Evolutionary conservation across 2,329 filamentous ascomycete genomes (phyloP), one percentile per base, ranked within the genome.

Genomic region (Colletotrichum ledebouriae): DNA sequence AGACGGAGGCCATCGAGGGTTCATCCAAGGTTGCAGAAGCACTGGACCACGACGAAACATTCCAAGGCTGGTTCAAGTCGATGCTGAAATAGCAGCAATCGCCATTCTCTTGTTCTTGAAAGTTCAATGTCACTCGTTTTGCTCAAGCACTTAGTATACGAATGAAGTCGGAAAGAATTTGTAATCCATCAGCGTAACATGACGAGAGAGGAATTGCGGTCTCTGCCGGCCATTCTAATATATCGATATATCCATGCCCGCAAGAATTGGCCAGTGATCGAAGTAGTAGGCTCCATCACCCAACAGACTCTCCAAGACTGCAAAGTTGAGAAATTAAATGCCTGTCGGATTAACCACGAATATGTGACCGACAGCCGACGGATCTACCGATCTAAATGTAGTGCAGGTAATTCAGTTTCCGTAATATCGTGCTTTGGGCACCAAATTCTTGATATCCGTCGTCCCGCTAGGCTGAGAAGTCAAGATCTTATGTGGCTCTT

Each of bases 201-300:
- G 29, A 29, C 29, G 2, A 29, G 29, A 29, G 29, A 29, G 29
- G 1, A 4, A 29, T 29, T 29, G 29, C 9, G 29, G 29, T 29
- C 25, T 39, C 37, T 9, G 37, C 13, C 37, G 37, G 2, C 5
- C 10, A 39, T 11, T 15, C 37, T 22, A 6, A 55, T 2, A 55
- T 15, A 37, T 3, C 0, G 29, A 13, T 17, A 86, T 74, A 42
- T 82, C 75, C 55, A 89, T 65, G 76, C 92, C 90, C n/a, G 85
- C 85, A 57, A 92, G 84, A 20, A 92, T 88, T 42, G 89, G 84
- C 66, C 89, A 80, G 75, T 93, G 90, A 73, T 93, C 90, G 63
- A 89, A 91, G 44, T 85, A 78, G 71, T 83, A 89, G 10, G 92
- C 78, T 3, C 82, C 83, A 74, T 91, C 87, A 52, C 92, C 89